Conservation (phyloP, 2,329 filamentous ascomycete species). For the Neofusicoccum kwambonambiense region DNA sequence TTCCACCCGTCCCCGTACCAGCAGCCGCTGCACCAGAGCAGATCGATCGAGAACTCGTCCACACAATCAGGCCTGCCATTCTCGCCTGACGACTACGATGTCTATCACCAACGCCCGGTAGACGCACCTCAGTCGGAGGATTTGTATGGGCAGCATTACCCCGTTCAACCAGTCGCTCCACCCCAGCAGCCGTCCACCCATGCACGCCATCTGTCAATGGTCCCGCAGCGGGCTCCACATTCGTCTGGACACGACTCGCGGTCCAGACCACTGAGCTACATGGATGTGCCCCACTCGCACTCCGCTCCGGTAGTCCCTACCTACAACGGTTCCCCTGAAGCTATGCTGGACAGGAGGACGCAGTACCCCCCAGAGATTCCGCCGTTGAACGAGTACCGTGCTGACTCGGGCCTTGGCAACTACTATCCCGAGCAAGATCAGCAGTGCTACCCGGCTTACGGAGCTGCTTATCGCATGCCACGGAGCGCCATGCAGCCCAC, state of each 20-base stretch:
- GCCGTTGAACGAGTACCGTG: neutral
- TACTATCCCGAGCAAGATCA: constrained; percentile 11
- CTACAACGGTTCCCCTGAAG: constrained; percentile 16
- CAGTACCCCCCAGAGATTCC: constrained; percentile 17
- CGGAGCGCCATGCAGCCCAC: constrained; percentile 57
- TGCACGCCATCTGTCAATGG: constrained; percentile 14
- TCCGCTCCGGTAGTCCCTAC: constrained; percentile 38
- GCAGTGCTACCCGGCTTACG: constrained; percentile 7
- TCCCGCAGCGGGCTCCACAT: constrained; percentile 23
- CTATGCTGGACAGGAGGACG: neutral
- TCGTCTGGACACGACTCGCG: constrained; percentile 32
- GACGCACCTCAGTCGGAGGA: neutral
- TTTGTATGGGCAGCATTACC: neutral
- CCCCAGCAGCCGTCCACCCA: constrained; percentile 1
- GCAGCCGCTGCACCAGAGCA: constrained; percentile 17
- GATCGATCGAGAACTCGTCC: neutral
- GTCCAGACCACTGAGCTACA: constrained; percentile 27
- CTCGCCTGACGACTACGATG: constrained; percentile 15
- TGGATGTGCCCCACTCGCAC: constrained; percentile 42
- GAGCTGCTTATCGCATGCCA: constrained; percentile 43
- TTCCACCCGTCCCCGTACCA: constrained; percentile 33
- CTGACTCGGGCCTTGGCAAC: neutral
- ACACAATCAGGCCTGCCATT: constrained; percentile 1
- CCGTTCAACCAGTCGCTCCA: constrained; percentile 9
- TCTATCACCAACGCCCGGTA: constrained; percentile 6